These are phyloP conservation scores for Pleurotus djamor DNA, from an alignment of 768 basidiomycete species.

Conservation along the genomic window DNA sequence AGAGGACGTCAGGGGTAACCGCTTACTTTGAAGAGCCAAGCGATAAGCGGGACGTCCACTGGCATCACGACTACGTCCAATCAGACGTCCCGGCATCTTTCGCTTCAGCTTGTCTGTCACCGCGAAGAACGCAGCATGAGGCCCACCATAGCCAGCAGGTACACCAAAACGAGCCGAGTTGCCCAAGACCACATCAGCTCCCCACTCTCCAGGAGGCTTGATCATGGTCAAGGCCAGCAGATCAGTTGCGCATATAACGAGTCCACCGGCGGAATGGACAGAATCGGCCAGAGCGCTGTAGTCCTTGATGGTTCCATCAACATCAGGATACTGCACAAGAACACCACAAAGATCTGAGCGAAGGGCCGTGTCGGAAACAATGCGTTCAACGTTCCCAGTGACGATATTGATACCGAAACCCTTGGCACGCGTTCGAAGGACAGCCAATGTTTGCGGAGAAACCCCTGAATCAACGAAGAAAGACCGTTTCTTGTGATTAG, in stretches of 20 bases:
- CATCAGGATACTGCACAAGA: conserved; percentile 92
- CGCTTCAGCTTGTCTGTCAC: conserved; percentile 90
- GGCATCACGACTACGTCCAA: conserved; percentile 86
- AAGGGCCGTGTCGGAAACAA: conserved; percentile 50
- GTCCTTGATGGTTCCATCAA: conserved; percentile 80
- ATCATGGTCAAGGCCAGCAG: conserved; percentile 90
- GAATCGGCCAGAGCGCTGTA: conserved; percentile 62
- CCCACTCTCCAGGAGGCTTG: conserved; percentile 98
- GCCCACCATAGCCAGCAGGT: conserved; percentile 95
- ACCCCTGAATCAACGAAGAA: conserved; percentile 88
- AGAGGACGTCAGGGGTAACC: not conserved
- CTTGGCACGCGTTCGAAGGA: conserved; percentile 87
- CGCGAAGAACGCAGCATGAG: conserved; percentile 97
- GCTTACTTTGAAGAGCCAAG: conserved; percentile 90
- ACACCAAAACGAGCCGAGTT: conserved; percentile 98
- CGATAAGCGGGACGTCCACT: conserved; percentile 88
- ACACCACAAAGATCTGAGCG: conserved; percentile 76
- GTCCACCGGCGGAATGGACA: conserved; percentile 73
- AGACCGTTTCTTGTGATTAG: conserved; percentile 69
- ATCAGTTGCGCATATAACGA: conserved; percentile 89
- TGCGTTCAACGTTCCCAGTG: conserved; percentile 56
- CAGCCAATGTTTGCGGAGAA: conserved; percentile 85
- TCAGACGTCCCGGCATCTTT: conserved; percentile 97
- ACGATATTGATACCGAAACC: conserved; percentile 89
- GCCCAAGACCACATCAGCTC: conserved; percentile 93